A percentile compares a stretch with the other conserved stretches of the same genome.
Evolutionary conservation across 2,329 filamentous ascomycete genomes (phyloP).

Genomic region (Ophiosphaerella herpotricha): DNA sequence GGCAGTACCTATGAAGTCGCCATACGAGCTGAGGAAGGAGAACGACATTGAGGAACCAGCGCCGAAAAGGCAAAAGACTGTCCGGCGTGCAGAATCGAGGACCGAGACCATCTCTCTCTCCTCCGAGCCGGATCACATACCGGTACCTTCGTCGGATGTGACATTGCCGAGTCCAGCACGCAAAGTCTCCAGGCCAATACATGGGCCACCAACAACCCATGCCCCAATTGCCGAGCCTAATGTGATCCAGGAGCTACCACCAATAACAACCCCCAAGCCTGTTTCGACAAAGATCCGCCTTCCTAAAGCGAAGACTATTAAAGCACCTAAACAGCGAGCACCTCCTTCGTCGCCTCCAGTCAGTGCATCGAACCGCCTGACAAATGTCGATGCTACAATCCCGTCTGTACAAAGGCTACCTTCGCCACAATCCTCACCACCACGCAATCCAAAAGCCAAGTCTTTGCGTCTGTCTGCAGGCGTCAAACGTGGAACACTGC

Average conservation of each 20-base stretch:
- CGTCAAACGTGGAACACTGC: conserved; percentile 48
- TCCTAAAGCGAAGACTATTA: conserved; percentile 24
- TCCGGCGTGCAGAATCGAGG: conserved; percentile 16
- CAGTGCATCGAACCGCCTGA: conserved; percentile 43
- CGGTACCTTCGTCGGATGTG: conserved; percentile 25
- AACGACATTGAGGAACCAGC: conserved; percentile 35
- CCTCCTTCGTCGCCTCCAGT: conserved; percentile 45
- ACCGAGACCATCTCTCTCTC: conserved; percentile 42
- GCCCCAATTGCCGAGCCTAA: conserved; percentile 6
- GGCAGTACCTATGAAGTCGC: conserved; percentile 64
- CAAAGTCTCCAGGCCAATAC: not conserved
- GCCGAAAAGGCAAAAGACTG: conserved; percentile 47
- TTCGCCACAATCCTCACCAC: conserved; percentile 18
- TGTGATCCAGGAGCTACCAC: conserved; percentile 2
- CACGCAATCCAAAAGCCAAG: conserved; percentile 35
- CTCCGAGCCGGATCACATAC: conserved; percentile 36
- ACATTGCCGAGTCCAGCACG: conserved; percentile 30
- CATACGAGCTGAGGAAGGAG: conserved; percentile 61
- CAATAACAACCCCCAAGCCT: conserved; percentile 23
- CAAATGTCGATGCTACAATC: conserved; percentile 37
- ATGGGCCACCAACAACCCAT: not conserved
- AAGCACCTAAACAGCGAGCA: conserved; percentile 29
- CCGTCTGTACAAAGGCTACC: conserved; percentile 10
- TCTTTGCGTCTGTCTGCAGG: conserved; percentile 46
- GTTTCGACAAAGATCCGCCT: conserved; percentile 32